A percentile compares a stretch with the other conserved stretches of the same genome.
phyloP scores from a whole-genome alignment of 306 rosid genomes.

The Ammopiptanthus mongolicus region DNA sequence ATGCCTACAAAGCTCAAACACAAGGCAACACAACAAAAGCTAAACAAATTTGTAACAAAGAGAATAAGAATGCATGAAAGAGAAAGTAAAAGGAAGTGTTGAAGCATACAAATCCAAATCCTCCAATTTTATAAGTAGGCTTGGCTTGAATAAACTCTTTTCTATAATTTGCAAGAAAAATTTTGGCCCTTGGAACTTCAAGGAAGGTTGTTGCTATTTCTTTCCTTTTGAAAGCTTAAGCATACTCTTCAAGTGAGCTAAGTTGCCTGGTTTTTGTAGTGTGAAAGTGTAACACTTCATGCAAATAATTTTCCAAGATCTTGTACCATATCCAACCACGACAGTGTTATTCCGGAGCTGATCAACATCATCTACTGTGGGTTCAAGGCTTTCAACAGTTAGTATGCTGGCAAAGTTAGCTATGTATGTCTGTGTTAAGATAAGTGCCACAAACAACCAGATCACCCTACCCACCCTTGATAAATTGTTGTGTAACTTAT shows the following conservation, averaged over 20 bases:
- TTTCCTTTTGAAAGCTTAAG: slow-evolving; percentile 31
- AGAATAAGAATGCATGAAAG: neutral
- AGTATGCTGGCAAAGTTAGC: slow-evolving; percentile 50
- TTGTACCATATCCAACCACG: slow-evolving; percentile 33
- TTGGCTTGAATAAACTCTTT: slow-evolving; percentile 30
- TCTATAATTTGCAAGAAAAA: slow-evolving; percentile 42
- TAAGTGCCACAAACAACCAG: slow-evolving; percentile 48
- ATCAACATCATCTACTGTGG: slow-evolving; percentile 25
- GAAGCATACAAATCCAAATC: slow-evolving; percentile 37
- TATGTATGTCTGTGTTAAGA: slow-evolving; percentile 42
- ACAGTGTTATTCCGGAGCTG: slow-evolving; percentile 13
- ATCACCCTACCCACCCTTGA: slow-evolving; percentile 42
- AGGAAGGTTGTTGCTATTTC: slow-evolving; percentile 44
- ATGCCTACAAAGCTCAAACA: slow-evolving; percentile 26
- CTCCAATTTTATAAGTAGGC: slow-evolving; percentile 41
- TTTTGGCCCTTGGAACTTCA: slow-evolving; percentile 33
- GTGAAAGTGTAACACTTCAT: slow-evolving; percentile 3
- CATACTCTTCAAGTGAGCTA: slow-evolving; percentile 19
- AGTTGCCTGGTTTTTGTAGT: slow-evolving; percentile 11
- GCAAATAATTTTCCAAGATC: slow-evolving; percentile 23
- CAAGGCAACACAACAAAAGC: neutral
- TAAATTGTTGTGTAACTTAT: slow-evolving; percentile 33
- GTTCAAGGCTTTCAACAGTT: slow-evolving; percentile 44
- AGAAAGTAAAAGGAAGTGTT: neutral
- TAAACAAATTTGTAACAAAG: neutral